Conservation (phyloP, 176 grass and related monocot genomes). For the Cenchrus americanus region DNA sequence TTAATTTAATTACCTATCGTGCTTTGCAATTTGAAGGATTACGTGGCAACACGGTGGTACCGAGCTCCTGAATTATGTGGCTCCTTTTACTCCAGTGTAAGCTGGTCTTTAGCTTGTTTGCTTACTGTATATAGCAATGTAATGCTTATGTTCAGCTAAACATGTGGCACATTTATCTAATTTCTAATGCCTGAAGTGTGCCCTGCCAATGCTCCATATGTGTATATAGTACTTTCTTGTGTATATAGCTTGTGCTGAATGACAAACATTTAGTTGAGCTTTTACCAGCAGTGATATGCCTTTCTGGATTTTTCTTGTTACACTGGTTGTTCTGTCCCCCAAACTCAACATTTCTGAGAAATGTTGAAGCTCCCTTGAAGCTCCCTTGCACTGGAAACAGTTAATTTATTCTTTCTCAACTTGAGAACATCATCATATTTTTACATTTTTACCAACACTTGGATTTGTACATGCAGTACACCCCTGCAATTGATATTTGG, state of each 20-base stretch:
- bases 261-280: neutral
- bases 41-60: slow-evolving; percentile 98
- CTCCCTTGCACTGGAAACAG: slow-evolving; percentile 5
- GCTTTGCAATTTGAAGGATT: slow-evolving; percentile 69
- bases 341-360: slow-evolving; percentile 16
- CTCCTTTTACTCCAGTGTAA: slow-evolving; percentile 92
- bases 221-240: neutral
- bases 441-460: neutral
- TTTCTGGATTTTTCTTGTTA: slow-evolving; percentile 15
- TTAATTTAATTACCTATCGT: slow-evolving; percentile 24
- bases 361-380: slow-evolving; percentile 29
- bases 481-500: slow-evolving; percentile 81
- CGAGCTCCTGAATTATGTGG: slow-evolving; percentile 97
- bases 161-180: neutral
- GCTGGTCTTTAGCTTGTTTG: slow-evolving; percentile 38
- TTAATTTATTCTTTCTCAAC: slow-evolving; percentile 10
- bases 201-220: neutral
- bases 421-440: slow-evolving; percentile 30
- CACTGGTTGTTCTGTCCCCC: neutral
- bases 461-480: slow-evolving; percentile 36
- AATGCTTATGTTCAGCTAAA: slow-evolving; percentile 13
- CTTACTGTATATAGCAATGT: neutral
- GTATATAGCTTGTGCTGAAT: slow-evolving; percentile 14
- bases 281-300: neutral
- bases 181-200: slow-evolving; percentile 3